Conservation (phyloP, 2,329 filamentous ascomycete species). For the Escovopsis sp. region DNA sequence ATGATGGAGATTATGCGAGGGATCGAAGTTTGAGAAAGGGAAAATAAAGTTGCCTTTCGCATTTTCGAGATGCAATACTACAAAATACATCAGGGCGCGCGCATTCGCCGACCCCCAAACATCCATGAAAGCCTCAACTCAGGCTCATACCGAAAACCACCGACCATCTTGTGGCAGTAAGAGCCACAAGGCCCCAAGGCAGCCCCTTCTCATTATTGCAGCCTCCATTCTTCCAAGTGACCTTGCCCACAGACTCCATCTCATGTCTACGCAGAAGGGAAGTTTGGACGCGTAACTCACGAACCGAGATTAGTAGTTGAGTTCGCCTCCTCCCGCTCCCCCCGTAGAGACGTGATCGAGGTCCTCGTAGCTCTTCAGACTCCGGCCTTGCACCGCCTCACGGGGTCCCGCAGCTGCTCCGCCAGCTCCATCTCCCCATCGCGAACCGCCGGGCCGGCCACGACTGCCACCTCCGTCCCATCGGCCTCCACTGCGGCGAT, state of each 20-base stretch:
- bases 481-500: constrained; percentile 46
- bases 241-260: not conserved
- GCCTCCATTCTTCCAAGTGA: not conserved
- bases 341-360: constrained; percentile 69
- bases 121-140: too few species aligned
- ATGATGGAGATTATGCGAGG: too few species aligned
- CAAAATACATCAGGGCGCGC: too few species aligned
- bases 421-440: constrained; percentile 64
- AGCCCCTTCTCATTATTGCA: not conserved
- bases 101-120: too few species aligned
- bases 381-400: constrained; percentile 84
- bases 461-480: constrained; percentile 35
- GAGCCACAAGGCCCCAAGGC: not conserved
- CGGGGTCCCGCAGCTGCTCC: constrained; percentile 68
- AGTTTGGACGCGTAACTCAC: not conserved
- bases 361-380: constrained; percentile 94
- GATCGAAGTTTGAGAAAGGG: too few species aligned
- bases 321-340: constrained; percentile 58
- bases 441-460: constrained; percentile 35
- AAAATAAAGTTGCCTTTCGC: too few species aligned
- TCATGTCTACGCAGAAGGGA: not conserved
- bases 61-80: too few species aligned
- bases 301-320: constrained; percentile 62
- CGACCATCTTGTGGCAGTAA: too few species aligned
- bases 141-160: too few species aligned